phyloP scores from a whole-genome alignment of 148 eudicot genomes.

The Fagopyrum esculentum region DNA sequence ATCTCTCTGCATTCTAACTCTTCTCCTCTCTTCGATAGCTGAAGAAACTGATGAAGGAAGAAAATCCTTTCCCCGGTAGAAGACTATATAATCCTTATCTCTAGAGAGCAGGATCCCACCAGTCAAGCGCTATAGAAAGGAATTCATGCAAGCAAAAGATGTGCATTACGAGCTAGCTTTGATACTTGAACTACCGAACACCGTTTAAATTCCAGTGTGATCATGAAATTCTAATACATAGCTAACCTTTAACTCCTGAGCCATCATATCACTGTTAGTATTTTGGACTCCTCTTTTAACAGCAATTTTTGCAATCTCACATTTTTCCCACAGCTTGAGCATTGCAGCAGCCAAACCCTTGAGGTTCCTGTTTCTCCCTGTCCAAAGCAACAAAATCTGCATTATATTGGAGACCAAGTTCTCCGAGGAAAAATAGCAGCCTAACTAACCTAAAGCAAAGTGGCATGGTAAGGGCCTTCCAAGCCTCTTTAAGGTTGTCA shows the following conservation, averaged over 20 bases:
- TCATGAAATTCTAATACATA: slow-evolving; percentile 5
- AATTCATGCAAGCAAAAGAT: slow-evolving; percentile 12
- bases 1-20: slow-evolving; percentile 23
- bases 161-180: neutral
- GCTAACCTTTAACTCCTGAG: slow-evolving; percentile 89
- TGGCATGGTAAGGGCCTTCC: slow-evolving; percentile 92
- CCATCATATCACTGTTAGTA: slow-evolving; percentile 83
- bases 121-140: slow-evolving; percentile 61
- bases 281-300: slow-evolving; percentile 90
- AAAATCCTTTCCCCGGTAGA: slow-evolving; percentile 95
- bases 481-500: slow-evolving; percentile 80
- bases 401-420: neutral
- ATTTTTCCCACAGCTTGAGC: slow-evolving; percentile 93
- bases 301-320: slow-evolving; percentile 93
- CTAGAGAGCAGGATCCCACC: slow-evolving; percentile 83
- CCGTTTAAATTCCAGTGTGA: neutral
- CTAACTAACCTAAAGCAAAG: slow-evolving; percentile 72
- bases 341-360: slow-evolving; percentile 92
- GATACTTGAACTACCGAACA: neutral
- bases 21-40: slow-evolving; percentile 80
- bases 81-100: slow-evolving; percentile 68
- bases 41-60: slow-evolving; percentile 84
- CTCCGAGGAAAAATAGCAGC: neutral
- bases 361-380: slow-evolving; percentile 87
- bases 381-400: slow-evolving; percentile 16